phyloP scores from a whole-genome alignment of 371 early-diverging fungal species.

The Funneliformis caledonium region DNA sequence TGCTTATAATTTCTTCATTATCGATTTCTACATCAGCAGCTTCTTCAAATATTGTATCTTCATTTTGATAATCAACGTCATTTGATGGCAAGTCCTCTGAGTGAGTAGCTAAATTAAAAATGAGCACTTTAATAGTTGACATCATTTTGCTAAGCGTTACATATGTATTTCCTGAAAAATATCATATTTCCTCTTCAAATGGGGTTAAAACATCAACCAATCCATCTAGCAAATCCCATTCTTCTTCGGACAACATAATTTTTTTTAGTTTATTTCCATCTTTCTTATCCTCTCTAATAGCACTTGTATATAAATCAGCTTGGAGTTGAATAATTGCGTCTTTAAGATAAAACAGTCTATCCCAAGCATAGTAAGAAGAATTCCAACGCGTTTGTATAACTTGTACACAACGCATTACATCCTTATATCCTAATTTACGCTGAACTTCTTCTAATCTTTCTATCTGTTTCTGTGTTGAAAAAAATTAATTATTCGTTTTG shows the following conservation, averaged over 20 bases:
- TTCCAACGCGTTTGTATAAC: no score
- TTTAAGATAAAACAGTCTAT: neutral
- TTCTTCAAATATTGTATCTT: no score
- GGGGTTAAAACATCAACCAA: no score
- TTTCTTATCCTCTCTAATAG: neutral
- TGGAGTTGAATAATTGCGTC: neutral
- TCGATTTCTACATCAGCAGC: no score
- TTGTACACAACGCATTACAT: no score
- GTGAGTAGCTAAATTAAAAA: no score
- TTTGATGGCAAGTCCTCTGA: no score
- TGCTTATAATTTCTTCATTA: neutral
- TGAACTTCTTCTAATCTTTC: no score
- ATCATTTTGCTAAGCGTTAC: neutral
- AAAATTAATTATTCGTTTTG: no score
- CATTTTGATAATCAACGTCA: no score
- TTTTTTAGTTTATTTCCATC: slow-evolving; percentile 20
- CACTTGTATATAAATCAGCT: neutral
- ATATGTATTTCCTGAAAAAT: slow-evolving; percentile 13
- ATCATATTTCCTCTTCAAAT: neutral
- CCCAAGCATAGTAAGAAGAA: neutral
- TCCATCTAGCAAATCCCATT: slow-evolving; percentile 5
- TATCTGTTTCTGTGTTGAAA: no score
- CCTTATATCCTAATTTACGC: no score
- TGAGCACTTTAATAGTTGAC: neutral
- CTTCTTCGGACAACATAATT: slow-evolving; percentile 18